Conservation (phyloP, 2,329 filamentous ascomycete genomes). For the Sarocladium kiliense region DNA sequence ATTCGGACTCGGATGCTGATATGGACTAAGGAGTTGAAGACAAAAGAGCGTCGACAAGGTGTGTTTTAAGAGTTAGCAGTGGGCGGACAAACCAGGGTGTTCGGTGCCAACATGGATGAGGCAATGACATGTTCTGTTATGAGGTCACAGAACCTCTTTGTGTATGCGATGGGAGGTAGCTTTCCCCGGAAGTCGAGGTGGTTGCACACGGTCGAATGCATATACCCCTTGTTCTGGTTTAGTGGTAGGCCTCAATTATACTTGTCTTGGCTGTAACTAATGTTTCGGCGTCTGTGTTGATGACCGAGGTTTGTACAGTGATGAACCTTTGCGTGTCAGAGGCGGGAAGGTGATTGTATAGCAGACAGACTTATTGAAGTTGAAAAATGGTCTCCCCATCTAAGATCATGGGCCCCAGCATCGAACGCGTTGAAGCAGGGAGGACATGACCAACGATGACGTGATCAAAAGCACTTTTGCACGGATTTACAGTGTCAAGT, state of each 20-base stretch:
- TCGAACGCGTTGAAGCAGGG: no score
- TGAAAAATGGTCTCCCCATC: no score
- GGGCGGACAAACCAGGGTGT: neutral
- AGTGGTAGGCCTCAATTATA: neutral
- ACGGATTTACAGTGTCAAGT: neutral
- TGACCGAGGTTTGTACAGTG: no score
- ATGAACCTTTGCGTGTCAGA: no score
- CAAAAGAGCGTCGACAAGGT: neutral
- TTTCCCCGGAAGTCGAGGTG: conserved; percentile 2
- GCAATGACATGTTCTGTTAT: neutral
- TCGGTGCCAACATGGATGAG: neutral
- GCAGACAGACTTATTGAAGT: no score
- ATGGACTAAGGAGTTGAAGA: neutral
- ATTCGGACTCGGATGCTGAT: conserved; percentile 5
- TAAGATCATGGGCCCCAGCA: no score
- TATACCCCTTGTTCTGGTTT: conserved; percentile 3
- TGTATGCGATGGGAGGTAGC: neutral
- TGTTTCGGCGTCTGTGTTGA: neutral
- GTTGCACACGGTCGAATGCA: neutral
- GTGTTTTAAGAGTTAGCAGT: neutral
- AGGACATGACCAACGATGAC: no score
- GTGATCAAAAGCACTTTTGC: neutral
- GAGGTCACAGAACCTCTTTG: neutral
- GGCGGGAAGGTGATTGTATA: no score
- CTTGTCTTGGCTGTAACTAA: neutral